These are phyloP conservation scores for Keithomyces neogunnii DNA, from an alignment of 2,329 filamentous ascomycete species.

Conservation along the genomic window DNA sequence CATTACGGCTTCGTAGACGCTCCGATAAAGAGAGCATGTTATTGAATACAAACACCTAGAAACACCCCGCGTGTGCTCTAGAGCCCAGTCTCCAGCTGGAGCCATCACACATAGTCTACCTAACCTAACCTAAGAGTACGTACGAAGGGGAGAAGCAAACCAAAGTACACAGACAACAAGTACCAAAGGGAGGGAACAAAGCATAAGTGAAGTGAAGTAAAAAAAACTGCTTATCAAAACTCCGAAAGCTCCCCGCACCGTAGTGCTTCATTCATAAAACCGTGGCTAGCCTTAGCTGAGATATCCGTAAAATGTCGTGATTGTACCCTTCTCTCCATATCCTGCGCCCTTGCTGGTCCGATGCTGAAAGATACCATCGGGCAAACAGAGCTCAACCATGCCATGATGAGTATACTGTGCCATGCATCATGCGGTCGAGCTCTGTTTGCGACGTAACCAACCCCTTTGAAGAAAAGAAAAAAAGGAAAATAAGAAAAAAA, in stretches of 20 bases:
- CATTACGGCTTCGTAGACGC: neutral
- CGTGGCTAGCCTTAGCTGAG: neutral
- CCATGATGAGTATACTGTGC: neutral
- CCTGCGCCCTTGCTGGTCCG: neutral
- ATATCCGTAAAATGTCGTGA: neutral
- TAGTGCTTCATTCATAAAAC: neutral
- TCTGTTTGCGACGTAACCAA: neutral
- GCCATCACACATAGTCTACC: conserved; percentile 6
- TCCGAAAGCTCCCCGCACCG: neutral
- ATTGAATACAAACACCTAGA: neutral
- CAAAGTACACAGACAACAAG: neutral
- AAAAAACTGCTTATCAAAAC: neutral
- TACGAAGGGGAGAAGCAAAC: too few species aligned
- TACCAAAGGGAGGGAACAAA: neutral
- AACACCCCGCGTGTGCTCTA: conserved; percentile 6
- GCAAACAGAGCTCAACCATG: neutral
- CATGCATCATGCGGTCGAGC: neutral
- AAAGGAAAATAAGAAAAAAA: neutral
- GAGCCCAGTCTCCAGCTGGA: conserved; percentile 1
- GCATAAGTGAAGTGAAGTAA: neutral
- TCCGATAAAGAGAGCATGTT: neutral
- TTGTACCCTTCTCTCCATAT: neutral
- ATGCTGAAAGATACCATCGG: neutral
- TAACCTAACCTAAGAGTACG: neutral
- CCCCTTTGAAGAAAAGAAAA: neutral